These are phyloP conservation scores for Trametes meyenii DNA, from an alignment of 768 basidiomycete genomes.

Conservation along the genomic window DNA sequence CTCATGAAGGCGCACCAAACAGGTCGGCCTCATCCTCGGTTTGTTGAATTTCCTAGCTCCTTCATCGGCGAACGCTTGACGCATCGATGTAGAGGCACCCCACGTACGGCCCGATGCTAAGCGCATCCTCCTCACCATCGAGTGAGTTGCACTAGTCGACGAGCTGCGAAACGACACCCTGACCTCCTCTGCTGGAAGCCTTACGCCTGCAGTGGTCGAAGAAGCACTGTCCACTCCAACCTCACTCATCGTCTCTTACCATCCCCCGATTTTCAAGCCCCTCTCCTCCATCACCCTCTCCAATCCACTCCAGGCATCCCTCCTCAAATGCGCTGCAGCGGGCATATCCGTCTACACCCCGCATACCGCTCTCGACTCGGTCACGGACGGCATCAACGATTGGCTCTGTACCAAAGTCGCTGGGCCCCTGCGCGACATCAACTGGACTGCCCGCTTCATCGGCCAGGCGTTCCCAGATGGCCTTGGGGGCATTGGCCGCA, in stretches of 20 bases:
- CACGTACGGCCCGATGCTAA: constrained; percentile 33
- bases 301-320: constrained; percentile 76
- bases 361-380: constrained; percentile 87
- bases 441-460: constrained; percentile 32
- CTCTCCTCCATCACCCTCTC: constrained; percentile 75
- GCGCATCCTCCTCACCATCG: constrained; percentile 45
- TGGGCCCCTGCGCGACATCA: constrained; percentile 39
- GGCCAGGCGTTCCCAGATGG: constrained; percentile 30
- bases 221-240: constrained; percentile 67
- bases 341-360: constrained; percentile 89
- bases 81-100: constrained; percentile 37
- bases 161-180: background rate
- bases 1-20: constrained; percentile 5
- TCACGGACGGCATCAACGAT: constrained; percentile 86
- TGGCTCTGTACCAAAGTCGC: constrained; percentile 64
- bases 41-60: constrained; percentile 20
- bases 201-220: constrained; percentile 69
- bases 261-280: constrained; percentile 81
- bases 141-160: constrained; percentile 34
- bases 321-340: constrained; percentile 77
- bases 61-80: background rate
- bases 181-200: constrained; percentile 41
- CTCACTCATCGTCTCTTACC: constrained; percentile 78
- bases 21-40: constrained; percentile 40
- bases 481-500: constrained; percentile 62